Conservation (phyloP, 164 flowering plant species). For the Vitis labrusca region DNA sequence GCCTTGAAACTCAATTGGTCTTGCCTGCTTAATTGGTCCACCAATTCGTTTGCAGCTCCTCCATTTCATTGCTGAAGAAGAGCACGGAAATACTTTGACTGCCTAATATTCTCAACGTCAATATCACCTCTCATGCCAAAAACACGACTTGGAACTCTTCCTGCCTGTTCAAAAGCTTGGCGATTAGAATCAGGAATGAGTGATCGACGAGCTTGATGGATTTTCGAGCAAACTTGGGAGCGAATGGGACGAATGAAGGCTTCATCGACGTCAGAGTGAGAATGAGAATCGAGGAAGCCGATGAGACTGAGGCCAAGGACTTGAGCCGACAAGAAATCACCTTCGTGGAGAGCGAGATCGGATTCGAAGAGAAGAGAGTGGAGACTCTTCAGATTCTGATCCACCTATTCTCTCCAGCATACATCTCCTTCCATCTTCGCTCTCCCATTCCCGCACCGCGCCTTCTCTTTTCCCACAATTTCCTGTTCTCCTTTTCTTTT, state of each 20-base stretch:
- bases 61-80: slow-evolving; percentile 40
- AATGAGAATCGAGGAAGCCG: slow-evolving; percentile 86
- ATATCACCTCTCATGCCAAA: slow-evolving; percentile 52
- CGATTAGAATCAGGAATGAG: slow-evolving; percentile 75
- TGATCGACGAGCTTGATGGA: slow-evolving; percentile 55
- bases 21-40: slow-evolving; percentile 33
- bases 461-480: slow-evolving; percentile 30
- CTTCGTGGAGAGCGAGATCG: slow-evolving; percentile 59
- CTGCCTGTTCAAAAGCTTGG: slow-evolving; percentile 73
- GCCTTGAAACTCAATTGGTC: slow-evolving; percentile 34
- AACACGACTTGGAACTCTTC: slow-evolving; percentile 43
- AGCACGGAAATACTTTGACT: slow-evolving; percentile 62
- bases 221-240: slow-evolving; percentile 49
- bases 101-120: slow-evolving; percentile 68
- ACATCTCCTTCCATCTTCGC: slow-evolving; percentile 8
- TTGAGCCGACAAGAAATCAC: slow-evolving; percentile 69
- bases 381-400: slow-evolving; percentile 68
- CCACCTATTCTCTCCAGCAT: slow-evolving; percentile 78
- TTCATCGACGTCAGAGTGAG: slow-evolving; percentile 48
- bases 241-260: slow-evolving; percentile 66
- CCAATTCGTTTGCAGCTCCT: slow-evolving; percentile 29
- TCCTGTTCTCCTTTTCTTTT: slow-evolving; percentile 4
- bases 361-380: slow-evolving; percentile 85
- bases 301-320: slow-evolving; percentile 70
- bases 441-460: slow-evolving; percentile 1